These are phyloP conservation scores for Leccinum fibrillosum DNA, from an alignment of 768 basidiomycete species.

Conservation along the genomic window DNA sequence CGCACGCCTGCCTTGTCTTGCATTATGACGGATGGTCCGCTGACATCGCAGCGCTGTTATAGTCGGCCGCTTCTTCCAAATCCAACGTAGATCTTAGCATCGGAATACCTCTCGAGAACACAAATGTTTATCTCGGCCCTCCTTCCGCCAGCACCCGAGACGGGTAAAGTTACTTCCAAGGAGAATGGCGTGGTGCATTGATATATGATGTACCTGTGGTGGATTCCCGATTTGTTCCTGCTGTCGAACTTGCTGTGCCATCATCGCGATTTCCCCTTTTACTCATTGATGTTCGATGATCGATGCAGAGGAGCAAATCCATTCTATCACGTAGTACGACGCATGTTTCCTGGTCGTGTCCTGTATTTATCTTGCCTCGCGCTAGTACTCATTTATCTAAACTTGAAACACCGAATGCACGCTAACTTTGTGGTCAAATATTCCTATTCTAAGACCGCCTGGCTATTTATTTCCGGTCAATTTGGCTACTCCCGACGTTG, in stretches of 20 bases:
- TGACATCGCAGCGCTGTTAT: conserved; percentile 2
- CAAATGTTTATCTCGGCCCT: conserved; percentile 65
- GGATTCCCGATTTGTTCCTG: conserved; percentile 55
- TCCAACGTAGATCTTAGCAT: conserved; percentile 26
- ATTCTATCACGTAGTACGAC: conserved; percentile 15
- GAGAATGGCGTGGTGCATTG: conserved; percentile 38
- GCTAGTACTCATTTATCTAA: conserved; percentile 31
- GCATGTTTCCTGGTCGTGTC: conserved; percentile 12
- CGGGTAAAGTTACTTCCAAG: conserved; percentile 17
- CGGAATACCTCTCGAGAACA: conserved; percentile 50
- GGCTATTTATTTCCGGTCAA: conserved; percentile 8
- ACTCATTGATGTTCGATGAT: conserved; percentile 46
- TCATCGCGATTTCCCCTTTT: conserved; percentile 76
- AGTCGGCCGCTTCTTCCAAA: conserved; percentile 15
- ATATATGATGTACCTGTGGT: conserved; percentile 49
- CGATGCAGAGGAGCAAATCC: conserved; percentile 13
- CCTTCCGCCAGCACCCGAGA: conserved; percentile 39
- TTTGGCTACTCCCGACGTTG: conserved; percentile 1
- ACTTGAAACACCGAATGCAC: conserved; percentile 23
- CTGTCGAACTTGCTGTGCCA: conserved; percentile 64
- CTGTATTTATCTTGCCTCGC: conserved; percentile 18
- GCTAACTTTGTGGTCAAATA: conserved; percentile 10
- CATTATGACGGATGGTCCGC: not conserved
- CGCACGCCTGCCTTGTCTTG: conserved; percentile 21
- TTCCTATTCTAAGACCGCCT: conserved; percentile 11